A percentile compares a stretch with the other conserved stretches of the same genome.
Conservation (phyloP, 495 filamentous ascomycete species). For the Penicillium daleae region DNA sequence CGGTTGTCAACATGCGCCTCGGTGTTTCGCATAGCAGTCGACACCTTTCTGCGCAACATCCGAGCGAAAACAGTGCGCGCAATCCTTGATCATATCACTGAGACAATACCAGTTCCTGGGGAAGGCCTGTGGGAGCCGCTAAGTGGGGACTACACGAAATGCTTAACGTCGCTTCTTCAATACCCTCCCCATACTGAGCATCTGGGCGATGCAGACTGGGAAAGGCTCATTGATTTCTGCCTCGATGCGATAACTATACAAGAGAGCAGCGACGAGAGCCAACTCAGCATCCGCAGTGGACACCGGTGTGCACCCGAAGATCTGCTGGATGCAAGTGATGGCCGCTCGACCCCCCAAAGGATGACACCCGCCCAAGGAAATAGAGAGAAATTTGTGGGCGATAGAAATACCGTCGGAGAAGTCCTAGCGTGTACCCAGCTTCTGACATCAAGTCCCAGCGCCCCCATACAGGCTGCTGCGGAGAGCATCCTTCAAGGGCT, state of each 20-base stretch:
- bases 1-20: conserved; percentile 73
- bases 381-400: conserved; percentile 32
- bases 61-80: conserved; percentile 76
- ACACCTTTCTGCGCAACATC: conserved; percentile 67
- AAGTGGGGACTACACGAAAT: conserved; percentile 76
- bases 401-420: conserved; percentile 53
- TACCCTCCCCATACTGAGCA: conserved; percentile 79
- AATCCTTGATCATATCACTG: conserved; percentile 77
- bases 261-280: conserved; percentile 33
- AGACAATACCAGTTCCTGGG: conserved; percentile 64
- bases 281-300: conserved; percentile 34
- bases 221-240: conserved; percentile 69
- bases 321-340: conserved; percentile 28
- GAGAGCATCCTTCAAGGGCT: conserved; percentile 60
- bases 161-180: conserved; percentile 68
- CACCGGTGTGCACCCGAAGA: conserved; percentile 33
- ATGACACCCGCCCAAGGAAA: conserved; percentile 32
- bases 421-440: conserved; percentile 67
- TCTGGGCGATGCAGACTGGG: conserved; percentile 69
- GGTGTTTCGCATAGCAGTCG: conserved; percentile 70
- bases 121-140: conserved; percentile 73
- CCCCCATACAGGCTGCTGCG: conserved; percentile 65
- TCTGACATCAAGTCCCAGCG: conserved; percentile 69
- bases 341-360: conserved; percentile 39
- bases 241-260: conserved; percentile 30